Percentiles rank a stretch among this genome's conserved stretches.
Evolutionary conservation across 2,329 filamentous ascomycete genomes (phyloP).

Genomic region (Dactylella cylindrospora): DNA sequence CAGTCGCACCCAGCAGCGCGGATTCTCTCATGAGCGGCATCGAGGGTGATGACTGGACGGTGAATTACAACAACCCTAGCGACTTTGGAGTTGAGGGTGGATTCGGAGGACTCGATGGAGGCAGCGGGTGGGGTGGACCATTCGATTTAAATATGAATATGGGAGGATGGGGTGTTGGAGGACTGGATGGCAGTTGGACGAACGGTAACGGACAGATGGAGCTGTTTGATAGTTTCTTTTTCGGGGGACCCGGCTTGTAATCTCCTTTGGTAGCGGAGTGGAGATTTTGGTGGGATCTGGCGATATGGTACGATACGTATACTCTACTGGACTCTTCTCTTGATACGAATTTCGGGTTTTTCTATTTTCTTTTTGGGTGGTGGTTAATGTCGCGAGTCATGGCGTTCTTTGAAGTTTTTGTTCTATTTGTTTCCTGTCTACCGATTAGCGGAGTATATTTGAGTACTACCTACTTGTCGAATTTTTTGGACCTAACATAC

Average conservation of each 20-base stretch:
- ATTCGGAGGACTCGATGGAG: conserved; percentile 30
- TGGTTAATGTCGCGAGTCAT: too few relatives aligned
- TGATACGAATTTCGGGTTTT: not conserved
- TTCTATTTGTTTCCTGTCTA: too few relatives aligned
- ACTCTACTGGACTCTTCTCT: too few relatives aligned
- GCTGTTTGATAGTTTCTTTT: conserved; percentile 73
- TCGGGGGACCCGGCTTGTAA: conserved; percentile 55
- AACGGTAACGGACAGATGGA: conserved; percentile 61
- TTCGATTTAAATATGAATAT: conserved; percentile 43
- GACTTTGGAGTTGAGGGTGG: conserved; percentile 29
- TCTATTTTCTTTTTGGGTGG: conserved; percentile 2
- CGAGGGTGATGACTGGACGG: conserved; percentile 22
- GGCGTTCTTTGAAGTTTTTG: too few relatives aligned
- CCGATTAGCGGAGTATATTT: too few relatives aligned
- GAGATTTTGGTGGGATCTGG: not conserved
- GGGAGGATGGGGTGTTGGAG: conserved; percentile 37
- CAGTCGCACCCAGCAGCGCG: conserved; percentile 25
- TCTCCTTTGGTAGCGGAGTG: too few relatives aligned
- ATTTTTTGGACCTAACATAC: too few relatives aligned
- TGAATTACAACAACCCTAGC: conserved; percentile 22
- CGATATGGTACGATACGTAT: too few relatives aligned
- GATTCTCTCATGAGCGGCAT: conserved; percentile 45
- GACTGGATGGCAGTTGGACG: conserved; percentile 36
- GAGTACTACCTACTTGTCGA: too few relatives aligned
- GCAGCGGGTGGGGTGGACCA: conserved; percentile 35